Evolutionary conservation across 192 early-diverging fungal species (phyloP).

Genomic region (Dissophora ornata): DNA sequence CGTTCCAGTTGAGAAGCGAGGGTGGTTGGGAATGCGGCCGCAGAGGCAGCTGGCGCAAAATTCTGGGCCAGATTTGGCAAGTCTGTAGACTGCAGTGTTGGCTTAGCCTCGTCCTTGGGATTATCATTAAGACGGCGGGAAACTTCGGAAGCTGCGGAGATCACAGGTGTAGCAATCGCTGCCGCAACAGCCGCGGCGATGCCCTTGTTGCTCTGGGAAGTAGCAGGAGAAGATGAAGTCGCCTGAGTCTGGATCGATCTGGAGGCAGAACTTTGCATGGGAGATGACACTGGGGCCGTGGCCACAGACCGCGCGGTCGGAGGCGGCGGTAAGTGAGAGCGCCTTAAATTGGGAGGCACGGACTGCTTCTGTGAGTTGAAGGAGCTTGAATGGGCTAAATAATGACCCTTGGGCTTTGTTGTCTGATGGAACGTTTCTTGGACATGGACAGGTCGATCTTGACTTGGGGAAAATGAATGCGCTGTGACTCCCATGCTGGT

Average conservation of each 20-base stretch:
- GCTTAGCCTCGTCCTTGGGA: too few species aligned
- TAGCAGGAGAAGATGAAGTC: not conserved
- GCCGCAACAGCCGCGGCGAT: too few species aligned
- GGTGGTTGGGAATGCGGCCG: too few species aligned
- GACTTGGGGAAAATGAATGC: slow-evolving; percentile 42
- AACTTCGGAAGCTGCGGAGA: too few species aligned
- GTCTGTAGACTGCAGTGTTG: too few species aligned
- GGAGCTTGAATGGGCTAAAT: slow-evolving; percentile 4
- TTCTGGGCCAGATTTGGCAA: too few species aligned
- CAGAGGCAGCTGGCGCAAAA: too few species aligned
- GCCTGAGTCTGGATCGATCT: too few species aligned
- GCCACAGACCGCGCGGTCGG: not conserved
- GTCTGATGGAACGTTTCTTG: slow-evolving; percentile 14
- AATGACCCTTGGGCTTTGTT: slow-evolving; percentile 12
- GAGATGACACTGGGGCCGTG: not conserved
- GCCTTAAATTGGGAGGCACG: slow-evolving; percentile 12
- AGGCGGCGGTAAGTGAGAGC: slow-evolving; percentile 23
- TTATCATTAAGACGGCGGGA: too few species aligned
- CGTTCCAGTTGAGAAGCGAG: not conserved
- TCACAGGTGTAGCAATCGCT: too few species aligned
- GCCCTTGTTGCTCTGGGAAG: not conserved
- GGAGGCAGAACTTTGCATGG: too few species aligned
- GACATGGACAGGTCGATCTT: slow-evolving; percentile 39
- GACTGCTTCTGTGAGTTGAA: too few species aligned
- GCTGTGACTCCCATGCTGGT: not conserved